A percentile compares a stretch with the other conserved stretches of the same genome.
These are phyloP conservation scores for Pseudodiploospora longispora DNA, from an alignment of 2,329 filamentous ascomycete species.

Conservation along the genomic window DNA sequence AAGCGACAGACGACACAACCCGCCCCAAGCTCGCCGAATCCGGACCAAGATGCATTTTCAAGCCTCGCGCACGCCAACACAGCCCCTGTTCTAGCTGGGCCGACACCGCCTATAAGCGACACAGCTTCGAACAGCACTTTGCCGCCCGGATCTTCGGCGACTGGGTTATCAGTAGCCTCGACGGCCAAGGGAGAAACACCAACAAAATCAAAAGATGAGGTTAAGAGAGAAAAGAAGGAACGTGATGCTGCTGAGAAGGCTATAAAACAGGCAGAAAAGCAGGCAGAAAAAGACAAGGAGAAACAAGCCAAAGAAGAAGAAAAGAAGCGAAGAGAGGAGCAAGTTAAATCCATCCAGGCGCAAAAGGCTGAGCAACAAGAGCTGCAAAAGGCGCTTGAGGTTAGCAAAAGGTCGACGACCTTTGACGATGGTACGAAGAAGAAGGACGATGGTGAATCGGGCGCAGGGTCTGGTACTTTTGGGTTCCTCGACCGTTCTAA, in stretches of 20 bases:
- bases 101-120: not conserved
- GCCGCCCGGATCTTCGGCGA: not conserved
- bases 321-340: constrained; percentile 40
- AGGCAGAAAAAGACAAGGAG: constrained; percentile 38
- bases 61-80: constrained; percentile 60
- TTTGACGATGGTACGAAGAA: constrained; percentile 39
- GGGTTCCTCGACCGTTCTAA: constrained; percentile 58
- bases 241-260: constrained; percentile 46
- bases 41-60: constrained; percentile 45
- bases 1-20: constrained; percentile 45
- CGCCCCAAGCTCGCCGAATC: constrained; percentile 32
- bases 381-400: constrained; percentile 54
- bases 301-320: constrained; percentile 33
- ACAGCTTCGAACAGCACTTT: not conserved
- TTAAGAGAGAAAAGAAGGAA: constrained; percentile 63
- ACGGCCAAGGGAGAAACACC: constrained; percentile 15
- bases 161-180: not conserved
- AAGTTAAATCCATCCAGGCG: constrained; percentile 43
- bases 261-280: constrained; percentile 27
- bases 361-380: constrained; percentile 54
- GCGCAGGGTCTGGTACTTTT: constrained; percentile 24
- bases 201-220: constrained; percentile 49
- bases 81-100: constrained; percentile 35
- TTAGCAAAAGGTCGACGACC: constrained; percentile 54
- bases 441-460: constrained; percentile 25